phyloP scores from a whole-genome alignment of 2,329 filamentous ascomycete genomes.

The Bipolaris victoriae region DNA sequence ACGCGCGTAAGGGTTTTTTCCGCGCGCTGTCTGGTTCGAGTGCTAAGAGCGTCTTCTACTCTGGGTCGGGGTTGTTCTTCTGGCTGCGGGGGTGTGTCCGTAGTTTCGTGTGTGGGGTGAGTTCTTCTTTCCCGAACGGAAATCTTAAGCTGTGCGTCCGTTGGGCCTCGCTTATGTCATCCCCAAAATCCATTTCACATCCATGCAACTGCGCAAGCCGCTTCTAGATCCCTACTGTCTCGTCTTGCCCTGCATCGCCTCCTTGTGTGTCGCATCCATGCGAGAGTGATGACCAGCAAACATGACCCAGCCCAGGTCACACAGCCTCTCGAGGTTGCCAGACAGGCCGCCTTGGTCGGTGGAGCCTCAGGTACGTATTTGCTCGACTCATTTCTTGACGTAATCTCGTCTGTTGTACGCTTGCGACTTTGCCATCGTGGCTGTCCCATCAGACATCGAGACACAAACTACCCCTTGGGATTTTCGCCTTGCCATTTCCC shows the following conservation, averaged over 20 bases:
- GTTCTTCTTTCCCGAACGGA: constrained; percentile 21
- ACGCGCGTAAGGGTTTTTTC: constrained; percentile 40
- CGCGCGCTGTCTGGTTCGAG: constrained; percentile 44
- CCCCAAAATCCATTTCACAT: constrained; percentile 11
- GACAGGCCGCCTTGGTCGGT: constrained; percentile 35
- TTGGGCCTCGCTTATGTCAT: constrained; percentile 28
- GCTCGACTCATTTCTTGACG: constrained; percentile 1
- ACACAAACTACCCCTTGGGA: neutral
- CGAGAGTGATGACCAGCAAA: constrained; percentile 29
- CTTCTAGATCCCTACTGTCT: constrained; percentile 1
- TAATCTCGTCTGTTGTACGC: neutral
- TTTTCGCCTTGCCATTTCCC: neutral
- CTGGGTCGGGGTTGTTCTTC: constrained; percentile 33
- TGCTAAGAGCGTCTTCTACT: constrained; percentile 38
- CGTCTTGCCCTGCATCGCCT: constrained; percentile 5
- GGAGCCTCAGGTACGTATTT: constrained; percentile 38
- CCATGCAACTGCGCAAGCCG: constrained; percentile 16
- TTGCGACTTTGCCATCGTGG: neutral
- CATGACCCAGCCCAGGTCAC: constrained; percentile 35
- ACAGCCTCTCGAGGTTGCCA: constrained; percentile 35
- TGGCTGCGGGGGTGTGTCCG: constrained; percentile 31
- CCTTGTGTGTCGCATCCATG: constrained; percentile 21
- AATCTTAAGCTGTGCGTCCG: constrained; percentile 35
- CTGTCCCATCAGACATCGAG: neutral
- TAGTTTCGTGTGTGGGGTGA: constrained; percentile 28